Percentiles rank a stretch among this genome's conserved stretches.
Evolutionary conservation across 306 rosid species (phyloP).

Genomic region (Argentina anserina): DNA sequence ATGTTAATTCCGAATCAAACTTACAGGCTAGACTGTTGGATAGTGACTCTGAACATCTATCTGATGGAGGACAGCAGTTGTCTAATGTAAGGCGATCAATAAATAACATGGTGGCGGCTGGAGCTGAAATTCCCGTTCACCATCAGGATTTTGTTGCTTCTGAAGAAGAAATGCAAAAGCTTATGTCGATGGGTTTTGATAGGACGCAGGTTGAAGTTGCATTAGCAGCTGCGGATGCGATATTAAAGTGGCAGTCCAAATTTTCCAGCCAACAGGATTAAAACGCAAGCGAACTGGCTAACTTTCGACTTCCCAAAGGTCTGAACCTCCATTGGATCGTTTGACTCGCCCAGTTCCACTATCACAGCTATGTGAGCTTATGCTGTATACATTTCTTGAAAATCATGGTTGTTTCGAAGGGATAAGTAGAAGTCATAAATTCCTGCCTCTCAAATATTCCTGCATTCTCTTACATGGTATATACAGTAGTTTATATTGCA

Average conservation of each 20-base stretch:
- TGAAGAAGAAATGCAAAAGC: constrained; percentile 71
- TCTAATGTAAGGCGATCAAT: constrained; percentile 57
- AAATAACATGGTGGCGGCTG: constrained; percentile 33
- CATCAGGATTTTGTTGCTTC: constrained; percentile 65
- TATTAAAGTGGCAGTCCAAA: constrained; percentile 83
- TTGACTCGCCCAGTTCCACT: constrained; percentile 1
- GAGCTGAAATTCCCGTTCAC: constrained; percentile 42
- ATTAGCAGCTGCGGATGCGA: constrained; percentile 94
- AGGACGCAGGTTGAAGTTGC: constrained; percentile 99
- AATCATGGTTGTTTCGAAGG: no score
- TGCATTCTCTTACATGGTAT: no score
- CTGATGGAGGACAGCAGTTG: constrained; percentile 43
- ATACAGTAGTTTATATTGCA: no score
- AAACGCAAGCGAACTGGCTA: background rate
- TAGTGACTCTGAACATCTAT: constrained; percentile 36
- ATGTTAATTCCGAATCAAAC: constrained; percentile 57
- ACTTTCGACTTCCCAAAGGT: background rate
- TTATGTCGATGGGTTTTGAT: constrained; percentile 94
- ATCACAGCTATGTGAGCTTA: background rate
- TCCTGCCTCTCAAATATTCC: no score
- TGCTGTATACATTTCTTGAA: background rate
- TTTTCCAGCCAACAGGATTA: constrained; percentile 91
- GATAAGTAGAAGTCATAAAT: no score
- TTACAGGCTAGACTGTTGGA: constrained; percentile 87
- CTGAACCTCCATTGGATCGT: background rate